phyloP scores from a whole-genome alignment of 768 basidiomycete species.

The Termitomyces sp. region DNA sequence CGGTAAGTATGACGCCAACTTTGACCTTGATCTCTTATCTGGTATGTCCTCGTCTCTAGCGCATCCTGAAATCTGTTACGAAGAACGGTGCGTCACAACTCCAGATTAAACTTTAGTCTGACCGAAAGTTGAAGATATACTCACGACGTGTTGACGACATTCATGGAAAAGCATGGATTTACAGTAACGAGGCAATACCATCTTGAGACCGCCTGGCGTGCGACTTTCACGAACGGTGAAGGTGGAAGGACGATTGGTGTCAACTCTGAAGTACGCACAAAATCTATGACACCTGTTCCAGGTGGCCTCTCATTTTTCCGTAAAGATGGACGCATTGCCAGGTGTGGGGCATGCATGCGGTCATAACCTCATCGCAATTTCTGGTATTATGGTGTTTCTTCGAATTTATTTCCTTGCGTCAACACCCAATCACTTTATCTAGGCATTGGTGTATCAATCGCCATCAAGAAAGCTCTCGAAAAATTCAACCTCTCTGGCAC shows the following conservation, averaged over 20 bases:
- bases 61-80: constrained; percentile 65
- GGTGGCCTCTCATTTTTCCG: background rate
- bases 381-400: constrained; percentile 18
- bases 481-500: constrained; percentile 62
- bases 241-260: constrained; percentile 71
- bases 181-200: constrained; percentile 53
- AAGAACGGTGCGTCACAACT: constrained; percentile 51
- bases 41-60: constrained; percentile 27
- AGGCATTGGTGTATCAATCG: constrained; percentile 68
- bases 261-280: constrained; percentile 61
- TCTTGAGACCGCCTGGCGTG: constrained; percentile 78
- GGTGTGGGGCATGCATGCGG: constrained; percentile 73
- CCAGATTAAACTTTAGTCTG: background rate
- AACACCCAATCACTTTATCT: background rate
- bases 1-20: constrained; percentile 30
- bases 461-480: constrained; percentile 56
- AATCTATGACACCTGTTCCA: too few relatives aligned
- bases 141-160: constrained; percentile 63
- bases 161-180: constrained; percentile 65
- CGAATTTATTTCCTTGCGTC: background rate
- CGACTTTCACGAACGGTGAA: constrained; percentile 54
- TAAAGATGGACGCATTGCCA: constrained; percentile 56
- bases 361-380: constrained; percentile 78
- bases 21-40: background rate
- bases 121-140: constrained; percentile 42